phyloP scores from a whole-genome alignment of 2,329 filamentous ascomycete genomes.

The Golovinomyces cichoracearum region DNA sequence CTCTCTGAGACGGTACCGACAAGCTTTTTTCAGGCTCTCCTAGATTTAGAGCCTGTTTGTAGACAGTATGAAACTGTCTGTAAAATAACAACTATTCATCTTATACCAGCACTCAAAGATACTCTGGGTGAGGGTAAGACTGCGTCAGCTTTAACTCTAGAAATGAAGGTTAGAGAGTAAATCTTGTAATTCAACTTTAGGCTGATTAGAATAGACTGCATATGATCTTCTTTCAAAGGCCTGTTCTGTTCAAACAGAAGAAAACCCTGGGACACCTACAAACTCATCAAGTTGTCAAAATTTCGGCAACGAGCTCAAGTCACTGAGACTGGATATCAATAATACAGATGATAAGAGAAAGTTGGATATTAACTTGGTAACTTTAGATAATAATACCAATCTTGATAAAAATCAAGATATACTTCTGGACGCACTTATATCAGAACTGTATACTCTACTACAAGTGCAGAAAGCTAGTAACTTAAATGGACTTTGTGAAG shows the following conservation, averaged over 20 bases:
- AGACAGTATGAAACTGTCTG: slow-evolving; percentile 8
- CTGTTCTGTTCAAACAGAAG: slow-evolving; percentile 1
- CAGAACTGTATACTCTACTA: slow-evolving; percentile 15
- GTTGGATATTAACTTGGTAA: slow-evolving; percentile 2
- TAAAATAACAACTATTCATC: slow-evolving; percentile 6
- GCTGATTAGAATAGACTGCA: neutral
- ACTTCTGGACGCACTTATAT: slow-evolving; percentile 15
- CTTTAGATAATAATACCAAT: slow-evolving; percentile 13
- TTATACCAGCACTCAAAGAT: slow-evolving; percentile 8
- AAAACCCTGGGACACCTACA: too few relatives aligned
- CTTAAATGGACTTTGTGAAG: slow-evolving; percentile 18
- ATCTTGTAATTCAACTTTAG: neutral
- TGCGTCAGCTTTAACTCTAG: slow-evolving; percentile 4
- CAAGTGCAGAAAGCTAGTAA: slow-evolving; percentile 14
- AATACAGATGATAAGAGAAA: neutral
- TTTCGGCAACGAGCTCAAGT: slow-evolving; percentile 9
- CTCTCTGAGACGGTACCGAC: slow-evolving; percentile 5
- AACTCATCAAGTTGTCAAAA: neutral
- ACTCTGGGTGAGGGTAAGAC: slow-evolving; percentile 3
- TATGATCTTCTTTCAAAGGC: neutral
- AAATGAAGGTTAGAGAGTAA: slow-evolving; percentile 10
- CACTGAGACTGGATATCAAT: slow-evolving; percentile 4
- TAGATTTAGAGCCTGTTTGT: slow-evolving; percentile 10
- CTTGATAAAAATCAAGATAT: slow-evolving; percentile 11
- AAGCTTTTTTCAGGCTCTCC: slow-evolving; percentile 7